Conservation (phyloP, 208 protist species). For the Trypanosoma scelopori region DNA sequence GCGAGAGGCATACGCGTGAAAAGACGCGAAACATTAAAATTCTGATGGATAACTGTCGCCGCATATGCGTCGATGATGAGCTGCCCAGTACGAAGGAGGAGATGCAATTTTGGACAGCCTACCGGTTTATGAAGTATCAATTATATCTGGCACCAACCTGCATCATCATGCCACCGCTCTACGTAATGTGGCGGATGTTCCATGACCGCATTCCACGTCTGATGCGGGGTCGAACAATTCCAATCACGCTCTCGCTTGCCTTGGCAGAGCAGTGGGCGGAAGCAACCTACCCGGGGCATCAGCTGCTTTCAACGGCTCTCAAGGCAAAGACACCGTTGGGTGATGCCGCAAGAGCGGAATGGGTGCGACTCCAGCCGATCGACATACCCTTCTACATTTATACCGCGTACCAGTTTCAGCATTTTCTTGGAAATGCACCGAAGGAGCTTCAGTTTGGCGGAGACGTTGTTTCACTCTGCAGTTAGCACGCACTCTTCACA, state of each 20-base stretch:
- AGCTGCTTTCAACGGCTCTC: constrained; percentile 77
- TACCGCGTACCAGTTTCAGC: constrained; percentile 80
- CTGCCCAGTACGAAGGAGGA: constrained; percentile 84
- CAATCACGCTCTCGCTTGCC: constrained; percentile 62
- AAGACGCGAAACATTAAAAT: constrained; percentile 87
- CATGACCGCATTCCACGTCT: constrained; percentile 62
- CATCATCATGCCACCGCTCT: constrained; percentile 79
- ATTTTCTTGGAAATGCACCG: constrained; percentile 72
- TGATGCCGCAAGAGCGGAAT: constrained; percentile 89
- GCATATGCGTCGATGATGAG: constrained; percentile 79
- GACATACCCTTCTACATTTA: constrained; percentile 85
- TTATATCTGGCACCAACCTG: constrained; percentile 75
- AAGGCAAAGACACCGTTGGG: constrained; percentile 87
- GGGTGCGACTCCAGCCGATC: constrained; percentile 81
- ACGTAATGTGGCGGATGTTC: constrained; percentile 84
- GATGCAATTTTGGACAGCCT: constrained; percentile 84
- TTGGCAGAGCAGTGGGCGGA: constrained; percentile 84
- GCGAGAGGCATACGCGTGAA: constrained; percentile 80
- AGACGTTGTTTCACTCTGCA: constrained; percentile 67
- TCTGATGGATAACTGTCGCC: constrained; percentile 89
- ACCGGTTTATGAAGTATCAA: constrained; percentile 90
- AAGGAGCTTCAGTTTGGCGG: constrained; percentile 78
- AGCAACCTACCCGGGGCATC: constrained; percentile 79
- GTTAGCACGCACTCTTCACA: constrained; percentile 19
- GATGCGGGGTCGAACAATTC: constrained; percentile 66